A percentile compares a stretch with the other conserved stretches of the same genome.
Evolutionary conservation across 306 rosid genomes (phyloP).

Genomic region (Cicer yamashitae): DNA sequence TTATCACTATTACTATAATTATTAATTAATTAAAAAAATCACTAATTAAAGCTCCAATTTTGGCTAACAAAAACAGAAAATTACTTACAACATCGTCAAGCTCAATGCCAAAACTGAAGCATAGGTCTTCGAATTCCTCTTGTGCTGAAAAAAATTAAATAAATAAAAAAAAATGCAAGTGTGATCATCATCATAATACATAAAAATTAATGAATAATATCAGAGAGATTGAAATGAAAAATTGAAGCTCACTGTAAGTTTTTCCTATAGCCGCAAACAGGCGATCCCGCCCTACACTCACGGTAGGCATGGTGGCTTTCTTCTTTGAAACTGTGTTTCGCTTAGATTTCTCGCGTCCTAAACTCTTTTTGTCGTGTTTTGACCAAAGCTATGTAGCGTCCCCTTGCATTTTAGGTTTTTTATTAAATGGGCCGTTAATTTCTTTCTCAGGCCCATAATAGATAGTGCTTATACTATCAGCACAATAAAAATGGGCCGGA

Average conservation of each 20-base stretch:
- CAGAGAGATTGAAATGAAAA: background rate
- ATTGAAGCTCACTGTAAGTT: conserved; percentile 72
- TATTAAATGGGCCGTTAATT: conserved; percentile 32
- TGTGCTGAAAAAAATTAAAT: conserved; percentile 57
- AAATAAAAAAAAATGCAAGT: background rate
- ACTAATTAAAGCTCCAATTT: background rate
- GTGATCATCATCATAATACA: background rate
- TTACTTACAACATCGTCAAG: conserved; percentile 85
- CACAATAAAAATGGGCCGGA: background rate
- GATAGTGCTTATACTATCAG: background rate
- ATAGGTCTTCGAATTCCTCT: conserved; percentile 86
- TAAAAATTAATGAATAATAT: background rate
- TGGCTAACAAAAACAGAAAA: background rate
- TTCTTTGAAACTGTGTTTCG: too few species aligned
- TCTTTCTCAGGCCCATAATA: background rate
- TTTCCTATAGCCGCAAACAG: conserved; percentile 74
- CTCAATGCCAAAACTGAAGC: conserved; percentile 92
- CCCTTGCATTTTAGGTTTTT: conserved; percentile 15
- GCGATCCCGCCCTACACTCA: conserved; percentile 88
- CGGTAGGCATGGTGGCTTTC: conserved; percentile 71
- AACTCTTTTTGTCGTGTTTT: too few species aligned
- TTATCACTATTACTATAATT: background rate
- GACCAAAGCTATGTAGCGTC: too few species aligned
- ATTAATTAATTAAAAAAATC: background rate
- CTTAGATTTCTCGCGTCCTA: too few species aligned